Percentiles rank a stretch among this genome's conserved stretches.
Conservation (phyloP, 257 asterid species). For the Rehmannia glutinosa region DNA sequence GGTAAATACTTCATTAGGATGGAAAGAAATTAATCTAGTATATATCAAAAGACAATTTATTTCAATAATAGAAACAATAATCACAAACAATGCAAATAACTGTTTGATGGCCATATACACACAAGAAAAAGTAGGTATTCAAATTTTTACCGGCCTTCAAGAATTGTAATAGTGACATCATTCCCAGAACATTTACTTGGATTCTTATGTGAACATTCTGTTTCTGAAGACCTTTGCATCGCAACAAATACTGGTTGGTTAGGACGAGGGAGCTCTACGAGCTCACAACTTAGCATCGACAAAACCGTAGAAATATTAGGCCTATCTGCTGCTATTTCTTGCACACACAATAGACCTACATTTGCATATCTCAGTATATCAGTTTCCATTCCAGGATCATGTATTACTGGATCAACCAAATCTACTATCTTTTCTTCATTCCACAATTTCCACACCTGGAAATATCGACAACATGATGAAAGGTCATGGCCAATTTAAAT, state of each 20-base stretch:
- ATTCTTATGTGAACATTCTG: background rate
- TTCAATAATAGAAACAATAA: too few species aligned
- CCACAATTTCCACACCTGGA: constrained; percentile 40
- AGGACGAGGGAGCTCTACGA: constrained; percentile 28
- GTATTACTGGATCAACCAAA: constrained; percentile 33
- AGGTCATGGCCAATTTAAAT: too few species aligned
- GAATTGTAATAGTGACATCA: background rate
- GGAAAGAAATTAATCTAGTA: too few species aligned
- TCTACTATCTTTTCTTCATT: constrained; percentile 15
- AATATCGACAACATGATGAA: too few species aligned
- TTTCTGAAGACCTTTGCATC: background rate
- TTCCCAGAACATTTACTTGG: constrained; percentile 5
- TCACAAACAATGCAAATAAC: too few species aligned
- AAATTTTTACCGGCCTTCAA: constrained; percentile 10
- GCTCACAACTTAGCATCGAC: constrained; percentile 44
- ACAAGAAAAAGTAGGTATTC: too few species aligned
- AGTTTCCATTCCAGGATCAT: constrained; percentile 7
- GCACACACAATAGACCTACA: constrained; percentile 51
- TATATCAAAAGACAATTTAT: too few species aligned
- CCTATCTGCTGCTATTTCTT: constrained; percentile 41
- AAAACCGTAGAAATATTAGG: constrained; percentile 45
- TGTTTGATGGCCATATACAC: too few species aligned
- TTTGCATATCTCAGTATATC: constrained; percentile 36
- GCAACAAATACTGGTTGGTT: constrained; percentile 26
- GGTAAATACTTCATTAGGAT: too few species aligned